These are phyloP conservation scores for Clonostachys solani DNA, from an alignment of 2,329 filamentous ascomycete genomes.

Conservation along the genomic window DNA sequence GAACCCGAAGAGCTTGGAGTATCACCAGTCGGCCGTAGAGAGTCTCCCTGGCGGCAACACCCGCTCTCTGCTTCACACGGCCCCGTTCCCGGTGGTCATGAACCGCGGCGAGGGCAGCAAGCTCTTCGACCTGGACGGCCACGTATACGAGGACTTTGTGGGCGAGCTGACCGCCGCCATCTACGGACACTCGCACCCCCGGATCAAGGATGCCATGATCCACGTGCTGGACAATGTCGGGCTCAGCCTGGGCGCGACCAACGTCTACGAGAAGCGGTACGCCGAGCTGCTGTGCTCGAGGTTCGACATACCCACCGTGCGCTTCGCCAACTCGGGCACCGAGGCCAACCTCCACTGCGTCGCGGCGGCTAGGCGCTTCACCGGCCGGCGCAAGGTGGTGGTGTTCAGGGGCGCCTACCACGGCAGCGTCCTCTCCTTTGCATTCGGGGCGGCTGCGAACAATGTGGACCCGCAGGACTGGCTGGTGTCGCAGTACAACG, in stretches of 20 bases:
- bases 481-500: constrained; percentile 58
- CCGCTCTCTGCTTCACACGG: constrained; percentile 34
- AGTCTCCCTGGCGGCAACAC: constrained; percentile 40
- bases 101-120: constrained; percentile 25
- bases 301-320: constrained; percentile 44
- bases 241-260: constrained; percentile 49
- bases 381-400: constrained; percentile 38
- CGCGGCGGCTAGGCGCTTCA: constrained; percentile 43
- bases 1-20: no score
- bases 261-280: constrained; percentile 41
- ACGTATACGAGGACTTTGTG: constrained; percentile 54
- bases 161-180: constrained; percentile 62
- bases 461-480: constrained; percentile 39
- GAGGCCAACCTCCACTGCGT: constrained; percentile 60
- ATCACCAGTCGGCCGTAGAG: no score
- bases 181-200: constrained; percentile 59
- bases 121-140: constrained; percentile 33
- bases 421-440: constrained; percentile 28
- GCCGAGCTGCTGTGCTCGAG: constrained; percentile 30
- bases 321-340: constrained; percentile 63
- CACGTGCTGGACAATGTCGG: constrained; percentile 23
- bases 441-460: constrained; percentile 26
- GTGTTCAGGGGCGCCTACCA: constrained; percentile 41
- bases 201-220: constrained; percentile 39
- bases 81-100: constrained; percentile 36